Conservation (phyloP, 495 filamentous ascomycete genomes). For the Penicillium egyptiacum region DNA sequence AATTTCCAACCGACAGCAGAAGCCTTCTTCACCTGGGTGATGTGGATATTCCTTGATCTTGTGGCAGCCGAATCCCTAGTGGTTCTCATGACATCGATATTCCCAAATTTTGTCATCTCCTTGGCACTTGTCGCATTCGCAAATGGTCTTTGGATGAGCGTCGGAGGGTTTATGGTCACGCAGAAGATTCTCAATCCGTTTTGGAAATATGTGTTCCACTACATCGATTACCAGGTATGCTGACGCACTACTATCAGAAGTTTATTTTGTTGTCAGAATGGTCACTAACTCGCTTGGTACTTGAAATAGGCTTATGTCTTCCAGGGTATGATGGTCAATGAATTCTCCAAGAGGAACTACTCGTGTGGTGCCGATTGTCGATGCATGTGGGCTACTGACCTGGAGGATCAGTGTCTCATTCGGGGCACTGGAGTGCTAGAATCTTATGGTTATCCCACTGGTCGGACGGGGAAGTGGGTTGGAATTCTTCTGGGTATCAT, state of each 20-base stretch:
- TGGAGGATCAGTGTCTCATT: constrained; percentile 65
- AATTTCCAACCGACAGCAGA: constrained; percentile 66
- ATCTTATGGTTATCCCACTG: constrained; percentile 64
- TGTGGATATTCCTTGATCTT: constrained; percentile 85
- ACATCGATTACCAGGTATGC: constrained; percentile 72
- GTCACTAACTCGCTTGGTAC: not conserved
- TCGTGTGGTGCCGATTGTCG: constrained; percentile 56
- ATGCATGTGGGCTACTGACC: constrained; percentile 67
- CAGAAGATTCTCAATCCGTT: constrained; percentile 72
- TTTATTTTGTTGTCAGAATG: not conserved
- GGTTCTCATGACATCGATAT: constrained; percentile 67
- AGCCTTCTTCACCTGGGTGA: constrained; percentile 76
- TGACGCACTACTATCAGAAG: not conserved
- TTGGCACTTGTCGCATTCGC: constrained; percentile 76
- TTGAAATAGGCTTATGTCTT: constrained; percentile 65
- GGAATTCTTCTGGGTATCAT: constrained; percentile 76
- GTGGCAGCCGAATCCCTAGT: constrained; percentile 79
- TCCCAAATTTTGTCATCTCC: constrained; percentile 75
- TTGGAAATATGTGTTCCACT: constrained; percentile 81
- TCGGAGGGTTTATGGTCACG: constrained; percentile 75
- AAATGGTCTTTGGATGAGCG: constrained; percentile 85
- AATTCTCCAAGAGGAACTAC: constrained; percentile 65
- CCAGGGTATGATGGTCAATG: constrained; percentile 89
- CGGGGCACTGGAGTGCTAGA: constrained; percentile 65
- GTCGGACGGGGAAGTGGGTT: constrained; percentile 64